These are phyloP conservation scores for Fistulinella prunicolor DNA, from an alignment of 768 basidiomycete genomes.

Conservation along the genomic window DNA sequence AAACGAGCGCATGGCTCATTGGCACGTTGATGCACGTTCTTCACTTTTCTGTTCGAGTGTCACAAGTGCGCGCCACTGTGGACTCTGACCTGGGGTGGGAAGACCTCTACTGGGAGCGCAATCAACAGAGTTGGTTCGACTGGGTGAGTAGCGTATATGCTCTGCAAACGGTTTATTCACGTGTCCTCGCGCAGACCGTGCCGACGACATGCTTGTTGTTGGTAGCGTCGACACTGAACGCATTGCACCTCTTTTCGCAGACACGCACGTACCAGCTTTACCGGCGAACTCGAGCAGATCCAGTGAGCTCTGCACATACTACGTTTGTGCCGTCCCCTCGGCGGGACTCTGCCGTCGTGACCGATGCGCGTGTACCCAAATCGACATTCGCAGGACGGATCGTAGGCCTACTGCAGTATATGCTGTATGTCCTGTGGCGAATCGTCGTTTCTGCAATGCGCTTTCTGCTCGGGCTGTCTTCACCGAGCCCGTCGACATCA, in stretches of 20 bases:
- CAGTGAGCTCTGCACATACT: slow-evolving; percentile 67
- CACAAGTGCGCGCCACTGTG: slow-evolving; percentile 51
- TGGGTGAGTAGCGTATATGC: slow-evolving; percentile 53
- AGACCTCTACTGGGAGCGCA: slow-evolving; percentile 68
- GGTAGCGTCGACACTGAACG: slow-evolving; percentile 52
- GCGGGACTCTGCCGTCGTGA: slow-evolving; percentile 13
- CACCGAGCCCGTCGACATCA: slow-evolving; percentile 36
- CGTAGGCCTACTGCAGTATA: slow-evolving; percentile 28
- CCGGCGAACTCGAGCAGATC: slow-evolving; percentile 48
- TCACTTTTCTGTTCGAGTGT: slow-evolving; percentile 63
- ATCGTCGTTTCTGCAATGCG: slow-evolving; percentile 56
- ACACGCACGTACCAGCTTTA: slow-evolving; percentile 68
- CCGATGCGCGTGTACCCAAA: slow-evolving; percentile 38
- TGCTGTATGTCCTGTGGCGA: slow-evolving; percentile 45
- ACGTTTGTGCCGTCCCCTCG: slow-evolving; percentile 54
- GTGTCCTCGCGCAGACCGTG: slow-evolving; percentile 48
- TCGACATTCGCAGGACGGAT: slow-evolving; percentile 46
- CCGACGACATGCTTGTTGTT: slow-evolving; percentile 59
- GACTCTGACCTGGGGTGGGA: slow-evolving; percentile 78
- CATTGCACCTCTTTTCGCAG: slow-evolving; percentile 67
- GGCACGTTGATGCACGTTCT: slow-evolving; percentile 65
- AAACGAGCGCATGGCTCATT: slow-evolving; percentile 61
- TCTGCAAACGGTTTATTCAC: slow-evolving; percentile 5
- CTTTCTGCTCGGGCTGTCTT: slow-evolving; percentile 63
- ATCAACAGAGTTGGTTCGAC: slow-evolving; percentile 68